phyloP scores from a whole-genome alignment of 2,329 filamentous ascomycete genomes.

The Fusarium aywerte region DNA sequence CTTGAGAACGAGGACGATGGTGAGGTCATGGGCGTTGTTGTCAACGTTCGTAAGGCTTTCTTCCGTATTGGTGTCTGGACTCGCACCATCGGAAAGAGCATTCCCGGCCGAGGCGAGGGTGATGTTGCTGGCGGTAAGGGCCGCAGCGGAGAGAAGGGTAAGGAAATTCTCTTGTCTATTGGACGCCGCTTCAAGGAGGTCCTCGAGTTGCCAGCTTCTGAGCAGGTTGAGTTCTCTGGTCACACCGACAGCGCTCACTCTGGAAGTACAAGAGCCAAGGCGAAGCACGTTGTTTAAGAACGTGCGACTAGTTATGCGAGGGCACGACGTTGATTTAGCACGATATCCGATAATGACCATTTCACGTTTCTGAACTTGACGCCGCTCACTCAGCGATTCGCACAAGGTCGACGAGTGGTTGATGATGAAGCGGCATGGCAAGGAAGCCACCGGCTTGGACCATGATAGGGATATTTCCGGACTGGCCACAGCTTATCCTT shows the following conservation, averaged over 20 bases:
- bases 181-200: conserved; percentile 94
- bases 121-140: conserved; percentile 81
- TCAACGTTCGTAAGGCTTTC: conserved; percentile 98
- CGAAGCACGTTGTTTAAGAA: conserved; percentile 84
- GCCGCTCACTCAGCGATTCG: conserved; percentile 28
- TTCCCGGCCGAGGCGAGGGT: conserved; percentile 78
- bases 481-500: conserved; percentile 34
- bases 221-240: conserved; percentile 92
- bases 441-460: conserved; percentile 23
- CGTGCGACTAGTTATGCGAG: conserved; percentile 20
- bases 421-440: conserved; percentile 21
- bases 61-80: conserved; percentile 99
- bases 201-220: conserved; percentile 78
- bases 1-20: conserved; percentile 94
- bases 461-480: conserved; percentile 6
- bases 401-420: conserved; percentile 23
- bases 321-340: conserved; percentile 43
- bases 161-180: conserved; percentile 84
- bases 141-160: conserved; percentile 81
- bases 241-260: conserved; percentile 94
- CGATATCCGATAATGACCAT: conserved; percentile 45
- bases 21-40: conserved; percentile 98
- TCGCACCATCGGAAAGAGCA: conserved; percentile 87
- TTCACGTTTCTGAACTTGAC: conserved; percentile 36
- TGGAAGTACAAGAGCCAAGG: conserved; percentile 94